Percentiles rank a stretch among this genome's conserved stretches.
Evolutionary conservation across 2,329 filamentous ascomycete species (phyloP).

Genomic region (Fusarium cicatricum): DNA sequence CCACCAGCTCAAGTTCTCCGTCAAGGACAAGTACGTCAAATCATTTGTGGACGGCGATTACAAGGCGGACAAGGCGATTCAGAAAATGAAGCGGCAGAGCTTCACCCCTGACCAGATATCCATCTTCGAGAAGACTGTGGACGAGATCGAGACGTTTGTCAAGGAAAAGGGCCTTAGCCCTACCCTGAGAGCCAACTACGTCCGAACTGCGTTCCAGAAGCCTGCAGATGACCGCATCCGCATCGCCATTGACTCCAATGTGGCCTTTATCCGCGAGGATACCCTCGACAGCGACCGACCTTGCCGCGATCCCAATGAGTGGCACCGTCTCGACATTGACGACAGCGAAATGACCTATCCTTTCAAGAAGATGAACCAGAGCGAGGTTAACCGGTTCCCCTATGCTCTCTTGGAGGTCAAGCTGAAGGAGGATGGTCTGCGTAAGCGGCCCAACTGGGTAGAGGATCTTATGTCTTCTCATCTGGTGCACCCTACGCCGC

Average conservation of each 20-base stretch:
- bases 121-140: constrained; percentile 74
- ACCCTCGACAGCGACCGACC: constrained; percentile 83
- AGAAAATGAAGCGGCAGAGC: constrained; percentile 84
- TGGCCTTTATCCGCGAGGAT: constrained; percentile 85
- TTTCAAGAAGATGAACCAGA: constrained; percentile 86
- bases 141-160: constrained; percentile 82
- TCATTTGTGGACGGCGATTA: constrained; percentile 88
- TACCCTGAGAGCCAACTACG: constrained; percentile 90
- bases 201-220: constrained; percentile 94
- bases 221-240: constrained; percentile 89
- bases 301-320: constrained; percentile 85
- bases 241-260: constrained; percentile 90
- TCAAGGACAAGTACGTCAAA: constrained; percentile 95
- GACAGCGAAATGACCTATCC: constrained; percentile 83
- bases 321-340: constrained; percentile 94
- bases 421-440: constrained; percentile 70
- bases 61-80: constrained; percentile 87
- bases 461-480: constrained; percentile 93
- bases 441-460: constrained; percentile 84
- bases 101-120: constrained; percentile 72
- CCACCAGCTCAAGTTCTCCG: constrained; percentile 79
- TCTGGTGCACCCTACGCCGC: constrained; percentile 85
- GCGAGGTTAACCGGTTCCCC: constrained; percentile 90
- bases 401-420: constrained; percentile 95
- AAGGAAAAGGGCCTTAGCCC: constrained; percentile 81